Base-by-base conservation (phyloP, 345 rosid species). In the Hibiscus syriacus region DNA sequence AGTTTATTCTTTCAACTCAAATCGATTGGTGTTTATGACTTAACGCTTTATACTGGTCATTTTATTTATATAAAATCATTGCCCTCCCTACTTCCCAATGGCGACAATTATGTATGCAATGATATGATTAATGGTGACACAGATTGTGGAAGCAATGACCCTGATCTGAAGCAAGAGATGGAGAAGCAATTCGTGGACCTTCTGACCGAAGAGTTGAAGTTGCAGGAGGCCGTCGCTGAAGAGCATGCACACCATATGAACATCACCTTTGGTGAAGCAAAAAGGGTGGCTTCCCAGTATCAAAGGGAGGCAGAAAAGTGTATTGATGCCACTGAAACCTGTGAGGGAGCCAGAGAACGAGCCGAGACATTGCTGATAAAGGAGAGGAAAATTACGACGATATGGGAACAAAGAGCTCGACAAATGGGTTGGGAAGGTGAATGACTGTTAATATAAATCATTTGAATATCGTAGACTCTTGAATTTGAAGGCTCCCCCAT, bases 291-390 rank as follows among this genome's bases (percentile, higher is more conserved):
- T 56, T 84, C 87, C 64, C 99, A 86, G 79, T 95, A 92, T 79
- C 99, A 95, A 73, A 84, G 74, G 81, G 99, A 94, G 74, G 99
- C 99, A 46, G 99, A 95, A 72, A 95, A 92, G 72, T 95, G 99
- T 84, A 95, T 85, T 27, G 86, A 96, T 0, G 99, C 98, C 9
- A 95, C 97, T 5, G 98, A 95, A 79, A 92, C 86, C 14, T 95
- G 99, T 4, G 99, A 95, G 78, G 93, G 77, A 68, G 97, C 97
- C 54, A 83, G 99, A 70, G 99, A 95, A 67, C 84, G 79, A 34
- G 82, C 94, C 0, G 85, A 95, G 78, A 93, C 92, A 4, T 74
- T 88, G 64, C 62, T 88, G 76, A 84, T 79, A 65, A 90, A 67
- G 79, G 98, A 95, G 85, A 85, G 88, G 82, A 94, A 87, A 78